Evolutionary conservation across 2,329 filamentous ascomycete genomes (phyloP).

Genomic region (Colletotrichum somersetense): DNA sequence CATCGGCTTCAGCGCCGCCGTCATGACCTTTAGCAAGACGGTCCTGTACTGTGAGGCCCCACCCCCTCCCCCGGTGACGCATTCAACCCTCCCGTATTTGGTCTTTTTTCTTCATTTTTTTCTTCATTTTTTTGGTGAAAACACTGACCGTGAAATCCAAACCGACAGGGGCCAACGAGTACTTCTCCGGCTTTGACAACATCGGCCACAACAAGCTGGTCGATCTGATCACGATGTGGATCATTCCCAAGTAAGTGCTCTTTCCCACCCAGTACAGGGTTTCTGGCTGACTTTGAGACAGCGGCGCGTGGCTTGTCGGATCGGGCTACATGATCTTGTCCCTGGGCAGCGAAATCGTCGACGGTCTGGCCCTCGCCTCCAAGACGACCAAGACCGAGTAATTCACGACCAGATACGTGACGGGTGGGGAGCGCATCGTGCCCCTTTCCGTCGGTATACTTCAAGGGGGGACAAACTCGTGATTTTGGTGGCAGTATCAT

Average conservation of each 20-base stretch:
- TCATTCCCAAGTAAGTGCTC: slow-evolving; percentile 67
- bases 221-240: slow-evolving; percentile 65
- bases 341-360: slow-evolving; percentile 63
- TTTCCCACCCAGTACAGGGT: not conserved
- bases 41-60: slow-evolving; percentile 66
- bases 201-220: slow-evolving; percentile 66
- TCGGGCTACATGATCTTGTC: slow-evolving; percentile 65
- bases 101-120: too few species aligned
- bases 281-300: slow-evolving; percentile 46
- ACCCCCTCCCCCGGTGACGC: too few species aligned
- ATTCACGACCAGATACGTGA: not conserved
- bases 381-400: slow-evolving; percentile 57
- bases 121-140: too few species aligned
- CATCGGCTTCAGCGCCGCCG: slow-evolving; percentile 64
- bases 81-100: too few species aligned
- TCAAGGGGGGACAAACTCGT: not conserved
- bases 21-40: slow-evolving; percentile 75
- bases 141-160: not conserved
- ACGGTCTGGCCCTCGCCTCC: slow-evolving; percentile 57
- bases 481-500: not conserved
- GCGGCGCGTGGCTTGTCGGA: slow-evolving; percentile 67
- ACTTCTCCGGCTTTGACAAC: slow-evolving; percentile 67
- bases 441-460: not conserved
- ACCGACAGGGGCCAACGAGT: slow-evolving; percentile 66
- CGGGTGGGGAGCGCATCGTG: not conserved